Base-by-base conservation (phyloP, 2,329 filamentous ascomycete species). In the Penicillium sclerotigenum region DNA sequence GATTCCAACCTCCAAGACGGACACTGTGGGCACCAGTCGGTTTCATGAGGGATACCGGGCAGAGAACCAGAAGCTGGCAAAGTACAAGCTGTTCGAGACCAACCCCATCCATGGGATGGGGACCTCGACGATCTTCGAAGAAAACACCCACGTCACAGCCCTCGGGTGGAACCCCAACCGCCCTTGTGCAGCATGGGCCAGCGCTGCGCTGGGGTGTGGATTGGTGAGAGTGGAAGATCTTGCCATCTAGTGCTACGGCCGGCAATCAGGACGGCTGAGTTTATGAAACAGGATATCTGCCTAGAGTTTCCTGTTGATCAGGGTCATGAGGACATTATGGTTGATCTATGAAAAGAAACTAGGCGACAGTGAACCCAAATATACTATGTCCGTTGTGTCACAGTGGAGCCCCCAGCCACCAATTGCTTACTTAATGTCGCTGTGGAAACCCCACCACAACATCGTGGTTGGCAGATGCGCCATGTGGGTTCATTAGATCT, bases 111-210 rank as follows among this genome's bases (percentile, higher is more conserved):
- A 70, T 43, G 68, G 70, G 1, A 59, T 65, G n/a, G 65, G 68
- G 56, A 65, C 72, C 41, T 71, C 75, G 26, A 74, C 75, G 3
- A 77, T 87, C 11, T 81, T 86, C 63, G 87, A 89, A 54, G 81
- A 87, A 46, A 75, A 81, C 59, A 87, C 84, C 10, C 80, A 86
- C 45, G 75, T 89, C 60, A 85, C 85, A 5, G 77, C 80, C 1
- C 74, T 87, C 24, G 80, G 81, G 38, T 90, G 87, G 87, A 89
- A 89, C 65, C 85, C 86, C 1, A 89, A 89, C 63, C 69, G 78
- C 34, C 75, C 79, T n/a, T 86, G 80, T 63, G 84, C 85, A 13
- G 86, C 81, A 62, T 88, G 87, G 86, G 85, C 84, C 3, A 85
- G 85, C 10, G 82, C 81, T 4, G 85, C 83, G 0, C 80, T 87